Evolutionary conservation across 805 yeast species (phyloP).

Genomic region (Kregervanrija fluxuum): DNA sequence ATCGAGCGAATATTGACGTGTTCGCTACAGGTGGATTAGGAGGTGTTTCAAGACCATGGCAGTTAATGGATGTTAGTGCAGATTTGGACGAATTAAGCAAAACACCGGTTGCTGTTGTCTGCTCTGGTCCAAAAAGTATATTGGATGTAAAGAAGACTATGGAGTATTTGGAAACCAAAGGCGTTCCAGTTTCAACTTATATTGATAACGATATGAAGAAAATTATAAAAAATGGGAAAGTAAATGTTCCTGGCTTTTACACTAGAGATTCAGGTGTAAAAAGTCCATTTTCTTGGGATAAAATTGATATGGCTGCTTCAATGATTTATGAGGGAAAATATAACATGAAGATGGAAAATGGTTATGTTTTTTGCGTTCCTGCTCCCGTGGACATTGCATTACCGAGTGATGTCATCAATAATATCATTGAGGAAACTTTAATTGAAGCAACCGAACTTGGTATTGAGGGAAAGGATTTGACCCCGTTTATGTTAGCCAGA

Average conservation of each 20-base stretch:
- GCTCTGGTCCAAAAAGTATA: constrained; percentile 87
- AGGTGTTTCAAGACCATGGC: constrained; percentile 81
- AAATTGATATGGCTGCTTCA: constrained; percentile 52
- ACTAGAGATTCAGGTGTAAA: constrained; percentile 64
- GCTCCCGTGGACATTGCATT: constrained; percentile 64
- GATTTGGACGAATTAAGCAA: constrained; percentile 79
- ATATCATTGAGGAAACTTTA: constrained; percentile 52
- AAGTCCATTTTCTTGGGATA: constrained; percentile 60
- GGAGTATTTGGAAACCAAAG: constrained; percentile 86
- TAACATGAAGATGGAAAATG: constrained; percentile 49
- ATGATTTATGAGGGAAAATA: constrained; percentile 43
- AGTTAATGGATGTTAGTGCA: constrained; percentile 73
- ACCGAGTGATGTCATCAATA: constrained; percentile 41
- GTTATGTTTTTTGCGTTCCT: constrained; percentile 74
- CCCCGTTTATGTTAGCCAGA: constrained; percentile 66
- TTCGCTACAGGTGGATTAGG: constrained; percentile 94
- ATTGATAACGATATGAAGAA: constrained; percentile 23
- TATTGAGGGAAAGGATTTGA: constrained; percentile 63
- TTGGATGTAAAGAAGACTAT: constrained; percentile 73
- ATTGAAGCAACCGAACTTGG: constrained; percentile 44
- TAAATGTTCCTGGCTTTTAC: constrained; percentile 71
- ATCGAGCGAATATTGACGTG: constrained; percentile 68
- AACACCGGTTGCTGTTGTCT: constrained; percentile 84
- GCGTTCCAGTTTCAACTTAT: constrained; percentile 72
- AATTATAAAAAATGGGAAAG: background rate